Percentiles rank a stretch among this genome's conserved stretches.
These are phyloP conservation scores for Citrus sinensis DNA, from an alignment of 345 rosid species.

Conservation along the genomic window DVS_A1.0 CM039166.1:24231501-24232000, in stretches of 20 bases:
- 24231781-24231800: background rate
- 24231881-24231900: no score
- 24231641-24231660: background rate
- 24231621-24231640: background rate
- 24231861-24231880: no score
- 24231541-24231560: background rate
- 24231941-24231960: no score
- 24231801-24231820: no score
- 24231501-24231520: constrained; percentile 12
- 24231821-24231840: no score
- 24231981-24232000: no score
- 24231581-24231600: background rate
- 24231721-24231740: background rate
- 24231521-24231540: constrained; percentile 5
- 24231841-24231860: no score
- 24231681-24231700: background rate
- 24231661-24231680: background rate
- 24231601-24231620: background rate
- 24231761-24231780: no score
- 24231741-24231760: background rate
- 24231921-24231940: no score
- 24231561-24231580: background rate
- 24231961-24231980: no score
- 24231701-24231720: background rate
- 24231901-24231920: no score